Evolutionary conservation across 2,329 filamentous ascomycete species (phyloP), one percentile per base, ranked within the genome.

Genomic region (Allantophomopsis lycopodina): DNA sequence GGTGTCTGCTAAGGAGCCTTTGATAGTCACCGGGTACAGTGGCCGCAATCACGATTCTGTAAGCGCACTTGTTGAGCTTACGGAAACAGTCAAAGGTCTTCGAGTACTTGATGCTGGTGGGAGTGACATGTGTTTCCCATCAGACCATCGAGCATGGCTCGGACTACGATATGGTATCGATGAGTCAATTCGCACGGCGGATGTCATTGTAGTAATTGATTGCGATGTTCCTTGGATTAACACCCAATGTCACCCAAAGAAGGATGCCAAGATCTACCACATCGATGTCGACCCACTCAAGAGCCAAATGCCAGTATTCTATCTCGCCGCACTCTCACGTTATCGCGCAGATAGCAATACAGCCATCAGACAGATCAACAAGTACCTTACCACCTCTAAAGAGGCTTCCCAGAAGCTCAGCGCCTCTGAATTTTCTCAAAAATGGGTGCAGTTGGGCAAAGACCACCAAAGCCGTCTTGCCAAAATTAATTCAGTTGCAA

Each of bases 141-240:
- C 73, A 0, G 66, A 79, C 40, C 81, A 87, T 49, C 74, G 70
- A 2, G 74, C 62, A 1, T 84, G 73, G 63, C 55, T 85, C 11
- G 80, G 88, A 2, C 57, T 91, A 38, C 70, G 77, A 34, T 93
- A 79, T 50, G 85, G 85, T 3, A 68, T 73, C 2, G 82, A 94
- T 38, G 75, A 83, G 2, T 66, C 69, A 33, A 83, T 94, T 54
- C 71, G 68, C 35, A 75, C 75, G 0, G 85, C 88, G 0, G 89
- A 95, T 55, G 73, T 86, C 10, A 93, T 95, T 43, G 48, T 95
- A 1, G 79, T 94, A 2, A 55, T 94, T 17, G 83, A 95, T 58
- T 93, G 86, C 46, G 55, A 95, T 53, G 86, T 94, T 0, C 88
- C 88, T 0, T 95, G 87, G 86, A 87, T 95, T 40, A 78, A 80